Conservation (phyloP, 352 stramenopile species). For the Hyaloperonospora arabidopsidis region DNA sequence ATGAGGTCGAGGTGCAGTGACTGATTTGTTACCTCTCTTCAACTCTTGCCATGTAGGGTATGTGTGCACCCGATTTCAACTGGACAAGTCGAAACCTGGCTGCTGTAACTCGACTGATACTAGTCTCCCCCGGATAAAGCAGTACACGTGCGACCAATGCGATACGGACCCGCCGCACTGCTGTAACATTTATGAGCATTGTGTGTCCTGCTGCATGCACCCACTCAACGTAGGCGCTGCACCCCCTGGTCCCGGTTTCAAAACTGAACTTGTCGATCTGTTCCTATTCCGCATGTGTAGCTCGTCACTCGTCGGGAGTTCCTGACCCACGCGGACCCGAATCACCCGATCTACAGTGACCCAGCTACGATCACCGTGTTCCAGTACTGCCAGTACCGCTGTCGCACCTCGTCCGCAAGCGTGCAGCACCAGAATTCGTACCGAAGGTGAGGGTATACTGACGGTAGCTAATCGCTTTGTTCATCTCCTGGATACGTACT, state of each 20-base stretch:
- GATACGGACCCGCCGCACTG: slow-evolving; percentile 62
- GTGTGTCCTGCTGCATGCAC: slow-evolving; percentile 76
- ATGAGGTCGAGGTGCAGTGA: neutral
- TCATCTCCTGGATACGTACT: neutral
- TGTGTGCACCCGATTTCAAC: slow-evolving; percentile 42
- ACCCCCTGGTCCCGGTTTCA: neutral
- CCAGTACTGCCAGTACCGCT: slow-evolving; percentile 60
- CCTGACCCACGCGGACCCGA: slow-evolving; percentile 47
- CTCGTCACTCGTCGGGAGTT: slow-evolving; percentile 49
- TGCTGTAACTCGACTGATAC: slow-evolving; percentile 59
- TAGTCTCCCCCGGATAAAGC: slow-evolving; percentile 41
- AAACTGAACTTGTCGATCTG: slow-evolving; percentile 14
- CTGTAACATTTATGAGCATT: slow-evolving; percentile 60
- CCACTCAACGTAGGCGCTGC: slow-evolving; percentile 48
- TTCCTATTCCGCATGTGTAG: slow-evolving; percentile 22
- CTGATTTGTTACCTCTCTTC: neutral
- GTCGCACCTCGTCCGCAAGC: slow-evolving; percentile 64
- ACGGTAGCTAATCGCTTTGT: neutral
- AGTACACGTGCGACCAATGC: slow-evolving; percentile 56
- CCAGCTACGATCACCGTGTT: slow-evolving; percentile 53
- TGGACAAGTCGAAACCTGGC: slow-evolving; percentile 30
- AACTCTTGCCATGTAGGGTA: slow-evolving; percentile 23
- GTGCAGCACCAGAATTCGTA: slow-evolving; percentile 78
- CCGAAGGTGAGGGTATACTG: slow-evolving; percentile 32
- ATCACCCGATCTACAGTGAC: slow-evolving; percentile 57